Conservation (phyloP, 164 flowering plant species). For the Echeveria elegans region DNA sequence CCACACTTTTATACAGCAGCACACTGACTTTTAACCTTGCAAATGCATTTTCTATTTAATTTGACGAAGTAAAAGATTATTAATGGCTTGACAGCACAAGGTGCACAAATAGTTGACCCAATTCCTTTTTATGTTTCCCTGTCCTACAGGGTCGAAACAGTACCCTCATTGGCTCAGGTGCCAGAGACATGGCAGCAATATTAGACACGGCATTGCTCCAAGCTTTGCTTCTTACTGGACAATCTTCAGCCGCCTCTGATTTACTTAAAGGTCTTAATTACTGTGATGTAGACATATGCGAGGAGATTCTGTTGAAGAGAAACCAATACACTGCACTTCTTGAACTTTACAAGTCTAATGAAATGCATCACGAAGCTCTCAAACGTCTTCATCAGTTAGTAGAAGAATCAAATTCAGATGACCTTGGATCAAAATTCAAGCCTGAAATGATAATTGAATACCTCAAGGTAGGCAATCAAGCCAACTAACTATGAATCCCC, state of each 20-base stretch:
- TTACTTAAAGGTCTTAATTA: conserved; percentile 79
- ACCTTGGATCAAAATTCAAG: conserved; percentile 43
- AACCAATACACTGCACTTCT: conserved; percentile 48
- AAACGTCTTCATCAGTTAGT: conserved; percentile 66
- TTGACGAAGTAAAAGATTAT: no score
- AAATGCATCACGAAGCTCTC: conserved; percentile 92
- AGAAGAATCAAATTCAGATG: conserved; percentile 65
- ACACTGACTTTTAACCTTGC: not conserved
- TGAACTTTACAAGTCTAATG: conserved; percentile 79
- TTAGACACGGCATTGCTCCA: conserved; percentile 92
- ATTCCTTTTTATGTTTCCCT: conserved; percentile 9
- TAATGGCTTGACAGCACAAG: no score
- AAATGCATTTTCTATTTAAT: not conserved
- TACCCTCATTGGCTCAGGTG: conserved; percentile 60
- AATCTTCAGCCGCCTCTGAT: conserved; percentile 63
- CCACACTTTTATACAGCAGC: not conserved
- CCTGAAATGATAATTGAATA: conserved; percentile 88
- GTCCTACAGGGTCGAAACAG: conserved; percentile 52
- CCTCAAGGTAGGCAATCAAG: conserved; percentile 60
- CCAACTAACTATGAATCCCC: not conserved
- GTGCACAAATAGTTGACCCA: not conserved
- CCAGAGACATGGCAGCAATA: conserved; percentile 85
- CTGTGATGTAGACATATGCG: conserved; percentile 81
- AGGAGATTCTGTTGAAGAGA: conserved; percentile 67
- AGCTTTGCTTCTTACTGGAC: conserved; percentile 86